phyloP scores from a whole-genome alignment of 2,329 filamentous ascomycete species.

The Orbilia quercus region DNA sequence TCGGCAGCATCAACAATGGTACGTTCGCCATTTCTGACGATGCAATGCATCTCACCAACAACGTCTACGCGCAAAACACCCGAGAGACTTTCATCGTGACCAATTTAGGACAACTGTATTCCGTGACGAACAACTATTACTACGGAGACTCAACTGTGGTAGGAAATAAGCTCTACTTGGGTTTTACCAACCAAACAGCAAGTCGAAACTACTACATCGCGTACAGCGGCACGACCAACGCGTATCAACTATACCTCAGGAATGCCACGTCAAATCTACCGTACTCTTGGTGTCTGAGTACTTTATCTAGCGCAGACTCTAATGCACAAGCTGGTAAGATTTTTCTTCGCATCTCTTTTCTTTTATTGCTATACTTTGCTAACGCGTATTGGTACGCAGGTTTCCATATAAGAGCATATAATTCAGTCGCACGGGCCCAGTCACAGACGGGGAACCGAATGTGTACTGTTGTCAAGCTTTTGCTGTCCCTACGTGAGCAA shows the following conservation, averaged over 20 bases:
- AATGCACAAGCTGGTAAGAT: slow-evolving; percentile 25
- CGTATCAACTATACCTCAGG: slow-evolving; percentile 16
- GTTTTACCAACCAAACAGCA: slow-evolving; percentile 10
- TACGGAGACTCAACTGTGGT: slow-evolving; percentile 15
- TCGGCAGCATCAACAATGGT: slow-evolving; percentile 9
- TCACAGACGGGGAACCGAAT: slow-evolving; percentile 8
- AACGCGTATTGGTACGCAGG: slow-evolving; percentile 2
- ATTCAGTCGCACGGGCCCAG: slow-evolving; percentile 3
- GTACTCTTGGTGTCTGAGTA: slow-evolving; percentile 21
- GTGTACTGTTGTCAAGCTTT: slow-evolving; percentile 14
- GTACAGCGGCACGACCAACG: slow-evolving; percentile 8
- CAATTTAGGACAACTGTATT: slow-evolving; percentile 11
- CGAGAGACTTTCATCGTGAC: slow-evolving; percentile 17
- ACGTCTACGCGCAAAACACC: slow-evolving; percentile 16
- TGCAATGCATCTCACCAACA: slow-evolving; percentile 20
- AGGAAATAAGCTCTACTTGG: slow-evolving; percentile 16
- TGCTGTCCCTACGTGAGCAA: slow-evolving; percentile 7
- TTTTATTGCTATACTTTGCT: not conserved
- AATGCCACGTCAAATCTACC: slow-evolving; percentile 9
- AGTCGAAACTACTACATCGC: slow-evolving; percentile 16
- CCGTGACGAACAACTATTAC: slow-evolving; percentile 20
- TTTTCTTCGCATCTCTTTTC: not conserved
- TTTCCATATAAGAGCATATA: slow-evolving; percentile 15
- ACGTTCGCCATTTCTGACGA: slow-evolving; percentile 18
- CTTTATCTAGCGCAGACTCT: not conserved